These are phyloP conservation scores for Neospermospora avenae DNA, from an alignment of 2,329 filamentous ascomycete genomes.

Conservation along the genomic window DNA sequence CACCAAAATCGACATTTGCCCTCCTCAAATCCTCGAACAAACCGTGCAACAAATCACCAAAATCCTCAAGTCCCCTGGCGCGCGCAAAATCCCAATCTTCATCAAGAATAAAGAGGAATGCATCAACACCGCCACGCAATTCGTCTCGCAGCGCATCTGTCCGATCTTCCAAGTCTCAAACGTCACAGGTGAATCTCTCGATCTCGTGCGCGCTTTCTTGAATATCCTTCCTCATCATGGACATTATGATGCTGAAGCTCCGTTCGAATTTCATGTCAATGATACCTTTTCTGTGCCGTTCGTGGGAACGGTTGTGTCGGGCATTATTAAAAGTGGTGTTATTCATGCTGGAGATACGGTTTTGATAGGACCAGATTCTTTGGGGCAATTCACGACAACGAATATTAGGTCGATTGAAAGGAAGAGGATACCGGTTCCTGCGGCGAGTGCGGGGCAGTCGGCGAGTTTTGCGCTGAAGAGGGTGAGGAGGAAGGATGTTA, in stretches of 20 bases:
- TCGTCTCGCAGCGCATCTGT: slow-evolving; percentile 91
- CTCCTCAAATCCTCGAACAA: slow-evolving; percentile 89
- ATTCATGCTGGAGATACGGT: slow-evolving; percentile 89
- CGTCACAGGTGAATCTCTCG: slow-evolving; percentile 87
- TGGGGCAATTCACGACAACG: slow-evolving; percentile 86
- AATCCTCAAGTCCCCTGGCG: slow-evolving; percentile 90
- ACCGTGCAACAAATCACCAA: slow-evolving; percentile 88
- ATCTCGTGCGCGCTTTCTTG: slow-evolving; percentile 86
- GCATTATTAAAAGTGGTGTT: slow-evolving; percentile 84
- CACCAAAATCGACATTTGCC: slow-evolving; percentile 98
- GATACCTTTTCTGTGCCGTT: slow-evolving; percentile 98
- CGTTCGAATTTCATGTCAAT: slow-evolving; percentile 94
- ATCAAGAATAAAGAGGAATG: slow-evolving; percentile 90
- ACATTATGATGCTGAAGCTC: slow-evolving; percentile 81
- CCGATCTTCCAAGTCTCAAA: slow-evolving; percentile 98
- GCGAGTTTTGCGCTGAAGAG: slow-evolving; percentile 89
- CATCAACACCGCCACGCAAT: slow-evolving; percentile 92
- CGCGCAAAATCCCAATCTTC: slow-evolving; percentile 92
- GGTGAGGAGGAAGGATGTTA: slow-evolving; percentile 83
- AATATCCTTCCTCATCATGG: slow-evolving; percentile 95
- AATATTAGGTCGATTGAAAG: slow-evolving; percentile 90
- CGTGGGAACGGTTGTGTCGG: slow-evolving; percentile 92
- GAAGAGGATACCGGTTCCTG: slow-evolving; percentile 85
- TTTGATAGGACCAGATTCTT: slow-evolving; percentile 82
- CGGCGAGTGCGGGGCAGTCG: slow-evolving; percentile 86